These are phyloP conservation scores for Rhododendron mucronatum DNA, from an alignment of 148 eudicot genomes.

Conservation along the genomic window DNA sequence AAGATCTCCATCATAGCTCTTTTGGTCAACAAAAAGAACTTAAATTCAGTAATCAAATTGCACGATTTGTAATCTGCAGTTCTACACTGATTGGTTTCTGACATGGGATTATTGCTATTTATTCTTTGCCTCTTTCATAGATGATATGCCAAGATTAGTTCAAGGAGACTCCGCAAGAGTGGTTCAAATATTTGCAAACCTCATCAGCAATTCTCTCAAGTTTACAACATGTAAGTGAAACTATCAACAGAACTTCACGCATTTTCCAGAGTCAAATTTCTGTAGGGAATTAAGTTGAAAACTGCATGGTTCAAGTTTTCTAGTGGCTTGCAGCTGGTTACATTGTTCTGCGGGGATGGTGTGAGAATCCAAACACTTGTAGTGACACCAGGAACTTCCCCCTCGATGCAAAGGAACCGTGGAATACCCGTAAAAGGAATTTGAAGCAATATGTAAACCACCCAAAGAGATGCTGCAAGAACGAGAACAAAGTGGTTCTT, in stretches of 20 bases:
- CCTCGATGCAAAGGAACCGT: slow-evolving; percentile 25
- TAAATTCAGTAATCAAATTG: background rate
- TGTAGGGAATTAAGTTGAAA: background rate
- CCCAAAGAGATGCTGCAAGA: slow-evolving; percentile 33
- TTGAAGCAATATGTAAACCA: slow-evolving; percentile 29
- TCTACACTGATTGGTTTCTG: background rate
- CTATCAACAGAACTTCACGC: background rate
- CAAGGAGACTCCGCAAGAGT: slow-evolving; percentile 92
- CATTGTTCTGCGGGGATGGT: slow-evolving; percentile 88
- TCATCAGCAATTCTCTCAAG: slow-evolving; percentile 93
- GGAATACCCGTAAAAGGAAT: slow-evolving; percentile 20
- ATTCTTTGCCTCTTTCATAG: slow-evolving; percentile 30
- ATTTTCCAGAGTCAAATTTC: background rate
- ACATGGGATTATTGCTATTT: background rate
- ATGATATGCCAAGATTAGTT: slow-evolving; percentile 90
- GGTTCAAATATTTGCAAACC: slow-evolving; percentile 92
- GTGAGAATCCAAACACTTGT: slow-evolving; percentile 43
- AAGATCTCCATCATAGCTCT: background rate
- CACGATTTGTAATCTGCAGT: background rate
- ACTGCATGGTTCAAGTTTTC: background rate
- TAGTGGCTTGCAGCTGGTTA: slow-evolving; percentile 65
- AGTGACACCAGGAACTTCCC: slow-evolving; percentile 22
- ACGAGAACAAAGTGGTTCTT: slow-evolving; percentile 58
- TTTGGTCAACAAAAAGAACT: background rate
- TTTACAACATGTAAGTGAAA: slow-evolving; percentile 73